A percentile compares a stretch with the other conserved stretches of the same genome.
phyloP scores from a whole-genome alignment of 805 yeast species.

The Naumovozyma baii region DNA sequence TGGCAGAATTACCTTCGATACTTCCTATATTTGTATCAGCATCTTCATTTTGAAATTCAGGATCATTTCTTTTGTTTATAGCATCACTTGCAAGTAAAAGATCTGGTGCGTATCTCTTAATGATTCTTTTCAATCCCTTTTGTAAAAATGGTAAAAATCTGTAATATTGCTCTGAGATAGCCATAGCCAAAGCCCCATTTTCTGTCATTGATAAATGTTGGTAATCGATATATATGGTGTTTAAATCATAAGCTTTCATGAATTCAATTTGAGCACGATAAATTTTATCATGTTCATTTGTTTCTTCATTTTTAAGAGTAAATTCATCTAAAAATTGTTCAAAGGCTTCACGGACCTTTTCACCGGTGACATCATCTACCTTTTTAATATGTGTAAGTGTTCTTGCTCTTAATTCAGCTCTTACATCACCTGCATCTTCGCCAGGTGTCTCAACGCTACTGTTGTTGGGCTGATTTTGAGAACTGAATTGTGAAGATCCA shows the following conservation, averaged over 20 bases:
- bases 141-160: conserved; percentile 81
- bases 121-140: conserved; percentile 61
- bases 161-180: conserved; percentile 84
- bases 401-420: conserved; percentile 38
- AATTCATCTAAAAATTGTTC: conserved; percentile 72
- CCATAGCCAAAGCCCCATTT: conserved; percentile 80
- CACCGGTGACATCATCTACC: conserved; percentile 86
- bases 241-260: conserved; percentile 64
- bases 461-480: conserved; percentile 16
- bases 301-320: conserved; percentile 31
- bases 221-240: conserved; percentile 78
- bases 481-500: conserved; percentile 16
- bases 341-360: conserved; percentile 84
- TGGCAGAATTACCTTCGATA: conserved; percentile 15
- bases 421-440: conserved; percentile 12
- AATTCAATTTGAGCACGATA: conserved; percentile 75
- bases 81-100: conserved; percentile 42
- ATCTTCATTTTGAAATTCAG: conserved; percentile 24
- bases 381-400: conserved; percentile 65
- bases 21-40: conserved; percentile 9
- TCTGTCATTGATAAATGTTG: conserved; percentile 66
- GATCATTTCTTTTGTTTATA: conserved; percentile 16
- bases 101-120: conserved; percentile 67
- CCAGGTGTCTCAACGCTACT: conserved; percentile 8
- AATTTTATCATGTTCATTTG: conserved; percentile 37